phyloP scores from a whole-genome alignment of 805 yeast genomes.

The Wickerhamiella australiensis region DNA sequence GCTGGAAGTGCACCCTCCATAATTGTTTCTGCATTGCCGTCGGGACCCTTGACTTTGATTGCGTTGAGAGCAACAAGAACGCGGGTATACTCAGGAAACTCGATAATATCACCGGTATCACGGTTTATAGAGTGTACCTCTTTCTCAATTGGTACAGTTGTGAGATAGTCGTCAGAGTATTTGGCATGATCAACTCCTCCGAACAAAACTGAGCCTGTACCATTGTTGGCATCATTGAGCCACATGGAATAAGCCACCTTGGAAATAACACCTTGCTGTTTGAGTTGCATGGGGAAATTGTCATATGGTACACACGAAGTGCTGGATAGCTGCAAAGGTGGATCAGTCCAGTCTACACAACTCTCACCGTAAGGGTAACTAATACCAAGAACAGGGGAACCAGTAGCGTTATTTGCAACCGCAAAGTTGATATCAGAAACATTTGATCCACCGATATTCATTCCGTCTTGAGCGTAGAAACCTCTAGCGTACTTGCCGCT shows the following conservation, averaged over 20 bases:
- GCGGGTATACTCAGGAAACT: constrained; percentile 14
- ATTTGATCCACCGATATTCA: constrained; percentile 37
- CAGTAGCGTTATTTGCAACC: constrained; percentile 49
- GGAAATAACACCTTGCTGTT: constrained; percentile 31
- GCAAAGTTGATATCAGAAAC: constrained; percentile 49
- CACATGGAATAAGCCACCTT: constrained; percentile 35
- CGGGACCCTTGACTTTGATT: constrained; percentile 11
- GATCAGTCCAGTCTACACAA: constrained; percentile 6
- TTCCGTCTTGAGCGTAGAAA: constrained; percentile 43
- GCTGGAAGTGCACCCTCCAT: constrained; percentile 13
- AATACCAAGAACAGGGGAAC: constrained; percentile 60
- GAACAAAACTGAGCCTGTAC: constrained; percentile 29
- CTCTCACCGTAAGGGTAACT: constrained; percentile 51
- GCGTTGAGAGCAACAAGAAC: constrained; percentile 16
- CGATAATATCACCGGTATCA: constrained; percentile 13
- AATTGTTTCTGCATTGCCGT: constrained; percentile 14
- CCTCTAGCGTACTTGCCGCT: constrained; percentile 38
- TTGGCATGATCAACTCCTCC: constrained; percentile 34
- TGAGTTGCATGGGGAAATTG: constrained; percentile 26
- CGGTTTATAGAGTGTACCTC: neutral
- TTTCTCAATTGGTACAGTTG: constrained; percentile 24
- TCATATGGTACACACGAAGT: constrained; percentile 15
- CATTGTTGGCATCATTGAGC: constrained; percentile 26
- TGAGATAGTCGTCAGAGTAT: constrained; percentile 28
- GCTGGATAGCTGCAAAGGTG: constrained; percentile 1